Evolutionary conservation across 768 basidiomycete species (phyloP).

Genomic region (Rossbeevera mucosa): DNA sequence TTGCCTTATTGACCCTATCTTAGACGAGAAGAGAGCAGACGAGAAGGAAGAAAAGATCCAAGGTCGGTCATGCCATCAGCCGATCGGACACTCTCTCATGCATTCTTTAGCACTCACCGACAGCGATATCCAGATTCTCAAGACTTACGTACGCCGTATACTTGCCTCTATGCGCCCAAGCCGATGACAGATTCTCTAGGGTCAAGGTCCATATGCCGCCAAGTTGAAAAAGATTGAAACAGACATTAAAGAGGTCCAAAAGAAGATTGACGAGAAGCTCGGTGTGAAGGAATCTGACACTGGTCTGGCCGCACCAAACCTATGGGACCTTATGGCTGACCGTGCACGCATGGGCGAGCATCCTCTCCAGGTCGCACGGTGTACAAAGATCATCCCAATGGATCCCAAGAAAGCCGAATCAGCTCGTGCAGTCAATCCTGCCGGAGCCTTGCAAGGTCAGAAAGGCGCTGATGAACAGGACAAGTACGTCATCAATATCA

Average conservation of each 20-base stretch:
- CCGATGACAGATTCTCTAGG: constrained; percentile 43
- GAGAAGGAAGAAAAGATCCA: constrained; percentile 92
- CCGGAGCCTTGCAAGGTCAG: constrained; percentile 75
- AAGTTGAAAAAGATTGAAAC: constrained; percentile 83
- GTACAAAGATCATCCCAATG: constrained; percentile 94
- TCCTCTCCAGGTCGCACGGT: constrained; percentile 93
- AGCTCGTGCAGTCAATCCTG: constrained; percentile 73
- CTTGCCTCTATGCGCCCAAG: neutral
- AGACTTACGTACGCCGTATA: constrained; percentile 76
- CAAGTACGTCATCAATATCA: constrained; percentile 99
- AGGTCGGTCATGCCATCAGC: constrained; percentile 41
- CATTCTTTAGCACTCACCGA: constrained; percentile 77
- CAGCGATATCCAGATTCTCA: constrained; percentile 97
- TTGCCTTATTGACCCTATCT: constrained; percentile 6
- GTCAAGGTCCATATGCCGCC: constrained; percentile 94
- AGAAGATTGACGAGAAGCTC: constrained; percentile 96
- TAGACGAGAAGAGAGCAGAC: constrained; percentile 83
- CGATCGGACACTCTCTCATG: constrained; percentile 6
- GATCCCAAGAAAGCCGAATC: constrained; percentile 72
- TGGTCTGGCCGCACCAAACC: constrained; percentile 90
- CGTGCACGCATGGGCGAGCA: constrained; percentile 89
- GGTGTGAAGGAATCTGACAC: constrained; percentile 99
- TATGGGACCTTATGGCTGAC: constrained; percentile 96
- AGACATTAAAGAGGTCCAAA: constrained; percentile 95
- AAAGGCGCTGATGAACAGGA: constrained; percentile 99